These are phyloP conservation scores for Phaeoacremonium minimum DNA, from an alignment of 2,329 filamentous ascomycete genomes.

Conservation along the genomic window DNA sequence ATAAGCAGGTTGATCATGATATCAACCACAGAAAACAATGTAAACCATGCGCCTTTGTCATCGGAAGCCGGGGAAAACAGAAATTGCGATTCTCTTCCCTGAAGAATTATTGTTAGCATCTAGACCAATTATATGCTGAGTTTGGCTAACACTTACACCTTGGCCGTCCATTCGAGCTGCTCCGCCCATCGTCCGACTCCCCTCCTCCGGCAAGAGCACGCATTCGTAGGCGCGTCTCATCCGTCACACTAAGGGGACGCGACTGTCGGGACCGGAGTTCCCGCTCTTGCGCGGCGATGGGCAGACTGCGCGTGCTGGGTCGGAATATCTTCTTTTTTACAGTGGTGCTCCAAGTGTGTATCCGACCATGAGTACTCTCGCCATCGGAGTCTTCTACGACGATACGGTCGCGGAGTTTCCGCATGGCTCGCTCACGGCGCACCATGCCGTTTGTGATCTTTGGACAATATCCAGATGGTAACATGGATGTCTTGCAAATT, in stretches of 20 bases:
- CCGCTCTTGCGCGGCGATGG: conserved; percentile 1
- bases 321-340: conserved; percentile 15
- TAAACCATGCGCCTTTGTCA: too few species aligned
- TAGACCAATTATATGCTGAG: neutral
- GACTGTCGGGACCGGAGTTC: conserved; percentile 5
- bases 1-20: too few species aligned
- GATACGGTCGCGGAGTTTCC: conserved; percentile 53
- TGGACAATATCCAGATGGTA: conserved; percentile 65
- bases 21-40: too few species aligned
- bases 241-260: conserved; percentile 5
- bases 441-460: conserved; percentile 84
- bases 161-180: conserved; percentile 6
- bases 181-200: conserved; percentile 13
- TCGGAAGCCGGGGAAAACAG: conserved; percentile 7
- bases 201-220: conserved; percentile 18
- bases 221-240: conserved; percentile 18
- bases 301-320: conserved; percentile 13
- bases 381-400: conserved; percentile 32
- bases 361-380: conserved; percentile 10
- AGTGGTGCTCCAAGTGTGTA: conserved; percentile 12
- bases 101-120: neutral
- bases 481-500: conserved; percentile 78
- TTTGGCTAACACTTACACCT: conserved; percentile 14
- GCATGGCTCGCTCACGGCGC: conserved; percentile 68
- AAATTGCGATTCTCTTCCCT: conserved; percentile 2